These are phyloP conservation scores for Leucoagaricus sp. DNA, from an alignment of 1,284 basidiomycete genomes.

Conservation along the genomic window DNA sequence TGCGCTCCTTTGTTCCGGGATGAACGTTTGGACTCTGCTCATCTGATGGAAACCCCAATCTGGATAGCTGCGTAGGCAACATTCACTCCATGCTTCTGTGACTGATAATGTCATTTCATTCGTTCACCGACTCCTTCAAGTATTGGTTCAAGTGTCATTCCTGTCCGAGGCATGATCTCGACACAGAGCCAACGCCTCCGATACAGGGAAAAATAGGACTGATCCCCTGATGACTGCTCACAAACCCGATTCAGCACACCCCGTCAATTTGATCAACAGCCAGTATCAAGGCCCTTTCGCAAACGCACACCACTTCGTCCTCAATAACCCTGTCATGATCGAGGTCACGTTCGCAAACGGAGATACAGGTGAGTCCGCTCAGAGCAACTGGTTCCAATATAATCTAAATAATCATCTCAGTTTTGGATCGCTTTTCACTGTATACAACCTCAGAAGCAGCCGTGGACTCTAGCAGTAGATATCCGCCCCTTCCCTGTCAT, in stretches of 20 bases:
- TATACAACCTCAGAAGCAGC: background rate
- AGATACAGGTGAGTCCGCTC: background rate
- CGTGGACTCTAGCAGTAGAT: background rate
- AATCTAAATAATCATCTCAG: background rate
- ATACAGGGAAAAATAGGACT: background rate
- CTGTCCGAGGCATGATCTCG: too few relatives aligned
- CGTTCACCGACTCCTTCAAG: background rate
- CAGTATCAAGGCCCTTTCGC: background rate
- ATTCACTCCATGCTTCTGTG: too few relatives aligned
- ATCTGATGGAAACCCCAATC: too few relatives aligned
- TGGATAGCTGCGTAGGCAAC: too few relatives aligned
- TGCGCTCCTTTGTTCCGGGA: too few relatives aligned
- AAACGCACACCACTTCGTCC: background rate
- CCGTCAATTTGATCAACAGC: too few relatives aligned
- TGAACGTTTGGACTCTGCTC: too few relatives aligned
- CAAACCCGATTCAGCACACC: too few relatives aligned
- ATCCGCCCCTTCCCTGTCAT: conserved; percentile 5
- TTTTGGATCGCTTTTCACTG: background rate
- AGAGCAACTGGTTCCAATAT: background rate
- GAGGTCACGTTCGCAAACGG: background rate
- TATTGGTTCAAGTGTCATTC: background rate
- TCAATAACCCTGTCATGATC: background rate
- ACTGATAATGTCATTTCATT: background rate
- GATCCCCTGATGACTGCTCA: too few relatives aligned
- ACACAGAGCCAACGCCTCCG: background rate